phyloP scores from a whole-genome alignment of 2,329 filamentous ascomycete species.

The Hyphodiscus sp. region DNA sequence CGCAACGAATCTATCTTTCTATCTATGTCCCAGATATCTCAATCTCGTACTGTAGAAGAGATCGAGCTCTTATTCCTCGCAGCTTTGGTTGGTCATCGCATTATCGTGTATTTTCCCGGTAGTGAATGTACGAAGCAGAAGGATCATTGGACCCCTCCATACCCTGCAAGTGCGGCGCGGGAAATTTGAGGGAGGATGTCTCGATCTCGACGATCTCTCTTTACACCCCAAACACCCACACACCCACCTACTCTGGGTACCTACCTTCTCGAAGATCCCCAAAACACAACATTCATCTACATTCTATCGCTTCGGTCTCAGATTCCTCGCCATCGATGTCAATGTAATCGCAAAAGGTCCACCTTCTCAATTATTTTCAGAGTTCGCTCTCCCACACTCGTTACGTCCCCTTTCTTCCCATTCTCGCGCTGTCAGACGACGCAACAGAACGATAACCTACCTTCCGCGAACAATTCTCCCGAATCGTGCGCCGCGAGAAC shows the following conservation, averaged over 20 bases:
- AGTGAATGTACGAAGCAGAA: no score
- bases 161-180: no score
- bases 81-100: no score
- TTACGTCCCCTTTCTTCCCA: constrained; percentile 9
- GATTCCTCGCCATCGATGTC: constrained; percentile 8
- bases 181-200: no score
- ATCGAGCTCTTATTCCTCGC: no score
- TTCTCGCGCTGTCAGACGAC: not conserved
- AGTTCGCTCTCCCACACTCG: constrained; percentile 24
- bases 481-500: constrained; percentile 2
- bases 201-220: no score
- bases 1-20: no score
- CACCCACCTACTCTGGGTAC: not conserved
- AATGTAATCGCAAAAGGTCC: constrained; percentile 3
- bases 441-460: constrained; percentile 2
- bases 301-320: not conserved
- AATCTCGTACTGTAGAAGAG: no score
- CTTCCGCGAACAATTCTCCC: constrained; percentile 13
- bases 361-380: constrained; percentile 2
- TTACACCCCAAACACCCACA: no score
- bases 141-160: no score
- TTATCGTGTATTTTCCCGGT: no score
- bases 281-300: not conserved
- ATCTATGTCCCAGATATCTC: no score
- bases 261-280: not conserved